Percentiles rank a stretch among this genome's conserved stretches.
phyloP scores from a whole-genome alignment of 805 yeast species.

The Wickerhamiella occidentalis region DNA sequence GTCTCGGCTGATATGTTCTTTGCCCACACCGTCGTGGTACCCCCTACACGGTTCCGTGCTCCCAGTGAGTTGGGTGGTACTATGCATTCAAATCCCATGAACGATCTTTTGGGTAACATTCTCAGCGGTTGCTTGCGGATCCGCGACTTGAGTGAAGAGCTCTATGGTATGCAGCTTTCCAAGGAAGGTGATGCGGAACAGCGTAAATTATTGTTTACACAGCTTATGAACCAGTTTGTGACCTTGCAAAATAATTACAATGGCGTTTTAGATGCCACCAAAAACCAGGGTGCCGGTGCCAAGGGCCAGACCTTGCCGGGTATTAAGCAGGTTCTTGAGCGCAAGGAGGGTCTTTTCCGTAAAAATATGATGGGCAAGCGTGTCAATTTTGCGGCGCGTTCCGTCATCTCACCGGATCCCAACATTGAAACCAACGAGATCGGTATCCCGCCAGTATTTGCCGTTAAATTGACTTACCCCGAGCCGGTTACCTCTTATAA shows the following conservation, averaged over 20 bases:
- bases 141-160: slow-evolving; percentile 79
- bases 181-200: slow-evolving; percentile 45
- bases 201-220: slow-evolving; percentile 64
- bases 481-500: slow-evolving; percentile 95
- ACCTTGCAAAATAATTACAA: slow-evolving; percentile 91
- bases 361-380: slow-evolving; percentile 99
- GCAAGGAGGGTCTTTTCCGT: slow-evolving; percentile 96
- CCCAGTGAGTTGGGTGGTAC: slow-evolving; percentile 97
- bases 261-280: slow-evolving; percentile 83
- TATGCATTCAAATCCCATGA: slow-evolving; percentile 86
- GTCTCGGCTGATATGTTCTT: slow-evolving; percentile 74
- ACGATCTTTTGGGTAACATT: slow-evolving; percentile 71
- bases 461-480: slow-evolving; percentile 88
- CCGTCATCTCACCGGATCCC: slow-evolving; percentile 98
- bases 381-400: slow-evolving; percentile 97
- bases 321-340: slow-evolving; percentile 92
- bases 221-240: slow-evolving; percentile 92
- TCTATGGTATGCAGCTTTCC: slow-evolving; percentile 48
- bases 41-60: slow-evolving; percentile 90
- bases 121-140: slow-evolving; percentile 69
- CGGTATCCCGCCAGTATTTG: slow-evolving; percentile 98
- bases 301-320: slow-evolving; percentile 80
- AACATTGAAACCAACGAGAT: slow-evolving; percentile 94
- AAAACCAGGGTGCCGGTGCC: slow-evolving; percentile 54
- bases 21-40: slow-evolving; percentile 77